Evolutionary conservation across 176 grass and related monocot genomes (phyloP), one percentile per base, ranked within the genome.

Genomic region (Musa acuminata): DNA sequence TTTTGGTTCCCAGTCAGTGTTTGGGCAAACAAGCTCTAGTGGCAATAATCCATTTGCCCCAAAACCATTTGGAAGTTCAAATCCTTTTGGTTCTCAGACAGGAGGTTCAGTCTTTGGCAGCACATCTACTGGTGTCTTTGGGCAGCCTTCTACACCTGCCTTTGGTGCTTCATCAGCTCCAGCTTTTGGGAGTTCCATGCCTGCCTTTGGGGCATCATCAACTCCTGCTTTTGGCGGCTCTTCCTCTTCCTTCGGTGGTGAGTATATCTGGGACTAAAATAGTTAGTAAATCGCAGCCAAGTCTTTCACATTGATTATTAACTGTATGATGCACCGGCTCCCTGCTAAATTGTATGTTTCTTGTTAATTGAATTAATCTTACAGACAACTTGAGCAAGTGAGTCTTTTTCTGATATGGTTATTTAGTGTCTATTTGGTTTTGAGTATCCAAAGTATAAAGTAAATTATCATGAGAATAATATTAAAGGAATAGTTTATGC

Each of bases 21-120:
- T 96, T 9, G 90, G 87, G 48, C 93, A 96, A 64, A 62, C 92
- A 64, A 88, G 67, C 49, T 52, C 58, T 22, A 24, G 69, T 25
- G 17, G 78, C 53, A 88, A 54, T 83, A 92, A 96, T 26, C 89
- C 89, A 11, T 96, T 96, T 35, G 87, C 89, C 0, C 87, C 87
- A 0, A 96, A 84, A 69, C 93, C 87, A 0, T 96, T 96, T 80
- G 93, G 93, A 64, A 92, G 93, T 72, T 81, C 87, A 51, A 73
- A 82, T 9, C 74, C 85, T 27, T 96, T 96, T 1, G 89, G 85
- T 52, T 82, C 85, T 2, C 89, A 90, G 75, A 78, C 89, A 1
- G 86, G 82, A 57, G 69, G 77, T 85, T 96, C 92, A 2, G 71
- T 79, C 17, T 96, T 96, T 19, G 89, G 87, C 1, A 76, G 78